These are phyloP conservation scores for Plasmodiophora brassicae DNA, from an alignment of 208 protist genomes.

Conservation along the genomic window DNA sequence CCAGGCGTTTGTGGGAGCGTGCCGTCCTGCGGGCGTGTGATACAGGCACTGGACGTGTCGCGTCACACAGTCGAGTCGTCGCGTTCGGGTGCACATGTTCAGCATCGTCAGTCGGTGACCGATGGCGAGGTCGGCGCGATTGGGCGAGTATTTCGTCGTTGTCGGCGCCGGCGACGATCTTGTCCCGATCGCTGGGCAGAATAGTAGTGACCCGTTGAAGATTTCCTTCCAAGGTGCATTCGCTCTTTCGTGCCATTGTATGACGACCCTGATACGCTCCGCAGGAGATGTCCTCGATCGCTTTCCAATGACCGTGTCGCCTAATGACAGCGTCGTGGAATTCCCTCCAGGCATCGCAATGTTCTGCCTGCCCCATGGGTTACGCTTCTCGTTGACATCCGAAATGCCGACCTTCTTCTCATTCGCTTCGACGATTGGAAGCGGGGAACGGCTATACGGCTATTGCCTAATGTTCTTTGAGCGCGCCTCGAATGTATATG, in stretches of 20 bases:
- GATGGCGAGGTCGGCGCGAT: background rate
- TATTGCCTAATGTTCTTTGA: conserved; percentile 24
- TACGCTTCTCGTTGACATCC: background rate
- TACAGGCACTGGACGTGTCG: no score
- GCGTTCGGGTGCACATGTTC: no score
- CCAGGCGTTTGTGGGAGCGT: no score
- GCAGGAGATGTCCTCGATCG: background rate
- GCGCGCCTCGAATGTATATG: background rate
- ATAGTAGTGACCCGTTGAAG: background rate
- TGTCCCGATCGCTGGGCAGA: background rate
- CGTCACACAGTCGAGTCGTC: no score
- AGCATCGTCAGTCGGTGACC: no score
- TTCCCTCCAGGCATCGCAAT: background rate
- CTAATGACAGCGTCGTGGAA: background rate
- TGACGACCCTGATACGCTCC: background rate
- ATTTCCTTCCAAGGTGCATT: background rate
- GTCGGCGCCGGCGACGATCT: background rate
- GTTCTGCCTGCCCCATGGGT: conserved; percentile 9
- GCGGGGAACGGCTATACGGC: background rate
- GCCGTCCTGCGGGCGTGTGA: no score
- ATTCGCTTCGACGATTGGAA: background rate
- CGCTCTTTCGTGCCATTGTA: background rate
- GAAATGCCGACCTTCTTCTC: conserved; percentile 24
- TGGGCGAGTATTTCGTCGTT: conserved; percentile 6
- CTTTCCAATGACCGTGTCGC: background rate